Evolutionary conservation across 768 basidiomycete genomes (phyloP).

Genomic region (Leccinum subtestaceum): DNA sequence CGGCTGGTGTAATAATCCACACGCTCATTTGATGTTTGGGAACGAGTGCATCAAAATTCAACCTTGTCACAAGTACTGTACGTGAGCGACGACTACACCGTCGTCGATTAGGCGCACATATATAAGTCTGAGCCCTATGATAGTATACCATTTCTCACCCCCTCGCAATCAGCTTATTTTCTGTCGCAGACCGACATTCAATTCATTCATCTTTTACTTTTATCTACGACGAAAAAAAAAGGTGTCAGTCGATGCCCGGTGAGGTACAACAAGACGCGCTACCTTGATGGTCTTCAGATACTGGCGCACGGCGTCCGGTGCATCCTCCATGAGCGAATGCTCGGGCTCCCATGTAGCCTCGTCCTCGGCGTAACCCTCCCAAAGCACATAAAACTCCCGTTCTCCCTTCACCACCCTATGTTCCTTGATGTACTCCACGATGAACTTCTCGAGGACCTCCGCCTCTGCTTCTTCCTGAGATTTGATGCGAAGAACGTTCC

Average conservation of each 20-base stretch:
- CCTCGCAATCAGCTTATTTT: not conserved
- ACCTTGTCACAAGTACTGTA: conserved; percentile 8
- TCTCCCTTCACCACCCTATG: conserved; percentile 38
- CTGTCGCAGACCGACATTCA: not conserved
- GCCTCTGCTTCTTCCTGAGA: conserved; percentile 32
- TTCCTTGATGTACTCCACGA: conserved; percentile 38
- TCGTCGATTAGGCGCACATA: conserved; percentile 3
- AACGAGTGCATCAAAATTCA: conserved; percentile 4
- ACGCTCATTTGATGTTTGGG: not conserved
- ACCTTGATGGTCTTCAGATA: conserved; percentile 33
- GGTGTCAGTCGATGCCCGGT: not conserved
- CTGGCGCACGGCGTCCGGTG: conserved; percentile 41
- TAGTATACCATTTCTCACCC: conserved; percentile 10
- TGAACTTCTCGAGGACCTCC: conserved; percentile 39
- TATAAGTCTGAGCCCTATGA: conserved; percentile 7
- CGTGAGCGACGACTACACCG: conserved; percentile 6
- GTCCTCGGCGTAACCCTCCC: conserved; percentile 51
- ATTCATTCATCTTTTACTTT: conserved; percentile 5
- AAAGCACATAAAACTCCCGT: conserved; percentile 48
- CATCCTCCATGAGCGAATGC: conserved; percentile 44
- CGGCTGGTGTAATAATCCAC: not conserved
- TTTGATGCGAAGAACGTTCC: conserved; percentile 41
- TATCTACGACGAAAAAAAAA: conserved; percentile 2
- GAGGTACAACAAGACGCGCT: not conserved
- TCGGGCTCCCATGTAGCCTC: conserved; percentile 63